Conservation (phyloP, 192 early-diverging fungal genomes). For the Coemansia sp. region DNA sequence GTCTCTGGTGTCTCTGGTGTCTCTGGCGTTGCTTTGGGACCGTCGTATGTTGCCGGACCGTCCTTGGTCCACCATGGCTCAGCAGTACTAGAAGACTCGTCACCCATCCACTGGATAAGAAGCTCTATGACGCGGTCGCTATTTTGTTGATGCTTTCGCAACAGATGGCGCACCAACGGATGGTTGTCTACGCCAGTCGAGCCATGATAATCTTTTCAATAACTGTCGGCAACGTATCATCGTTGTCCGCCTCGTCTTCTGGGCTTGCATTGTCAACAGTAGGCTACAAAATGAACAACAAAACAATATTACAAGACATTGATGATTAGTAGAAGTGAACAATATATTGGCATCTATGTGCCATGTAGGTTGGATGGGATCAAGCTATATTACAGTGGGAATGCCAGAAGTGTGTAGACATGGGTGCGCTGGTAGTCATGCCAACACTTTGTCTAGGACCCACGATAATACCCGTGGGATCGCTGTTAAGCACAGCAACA, state of each 20-base stretch:
- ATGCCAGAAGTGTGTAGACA: not conserved
- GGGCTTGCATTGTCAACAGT: conserved; percentile 15
- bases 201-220: conserved; percentile 63
- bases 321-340: not conserved
- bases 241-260: conserved; percentile 25
- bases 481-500: not conserved
- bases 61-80: conserved; percentile 11
- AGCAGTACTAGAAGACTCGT: conserved; percentile 22
- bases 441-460: not conserved
- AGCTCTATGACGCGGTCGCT: conserved; percentile 61
- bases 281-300: conserved; percentile 14
- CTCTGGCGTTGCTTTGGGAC: conserved; percentile 9
- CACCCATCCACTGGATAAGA: conserved; percentile 53
- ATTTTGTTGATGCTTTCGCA: conserved; percentile 34
- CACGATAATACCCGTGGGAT: not conserved
- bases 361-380: not conserved
- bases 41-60: conserved; percentile 36
- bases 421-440: not conserved
- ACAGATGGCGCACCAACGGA: conserved; percentile 41
- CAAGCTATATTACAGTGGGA: conserved; percentile 21
- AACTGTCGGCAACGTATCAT: conserved; percentile 22
- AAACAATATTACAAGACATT: not conserved
- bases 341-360: not conserved
- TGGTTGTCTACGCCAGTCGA: conserved; percentile 60
- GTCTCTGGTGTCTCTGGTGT: too few species aligned